Evolutionary conservation across 805 yeast genomes (phyloP).

Genomic region (Yarrowia divulgata): DNA sequence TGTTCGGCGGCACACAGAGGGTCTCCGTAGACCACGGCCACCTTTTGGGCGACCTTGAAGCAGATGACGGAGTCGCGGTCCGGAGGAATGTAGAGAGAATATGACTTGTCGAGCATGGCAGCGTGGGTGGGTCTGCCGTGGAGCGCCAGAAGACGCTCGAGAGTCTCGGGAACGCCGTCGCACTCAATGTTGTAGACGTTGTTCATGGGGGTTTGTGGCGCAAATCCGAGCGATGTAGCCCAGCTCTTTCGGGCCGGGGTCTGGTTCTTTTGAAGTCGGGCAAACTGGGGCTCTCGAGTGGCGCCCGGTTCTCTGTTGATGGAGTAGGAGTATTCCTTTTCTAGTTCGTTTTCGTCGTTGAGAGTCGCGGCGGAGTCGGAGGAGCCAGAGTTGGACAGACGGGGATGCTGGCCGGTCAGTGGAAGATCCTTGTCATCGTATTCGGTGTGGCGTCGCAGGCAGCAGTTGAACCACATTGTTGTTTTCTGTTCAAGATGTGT

Average conservation of each 20-base stretch:
- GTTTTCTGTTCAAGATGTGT: neutral
- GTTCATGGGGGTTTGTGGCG: constrained; percentile 26
- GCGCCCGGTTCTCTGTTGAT: constrained; percentile 34
- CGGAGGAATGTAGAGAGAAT: constrained; percentile 16
- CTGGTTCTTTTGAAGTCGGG: constrained; percentile 34
- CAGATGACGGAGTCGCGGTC: constrained; percentile 29
- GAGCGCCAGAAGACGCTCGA: constrained; percentile 22
- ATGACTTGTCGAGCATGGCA: constrained; percentile 38
- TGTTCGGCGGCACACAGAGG: constrained; percentile 31
- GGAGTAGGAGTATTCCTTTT: constrained; percentile 33
- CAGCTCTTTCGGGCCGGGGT: constrained; percentile 13
- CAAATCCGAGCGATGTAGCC: constrained; percentile 28
- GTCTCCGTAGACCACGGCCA: constrained; percentile 34
- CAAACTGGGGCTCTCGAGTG: constrained; percentile 34
- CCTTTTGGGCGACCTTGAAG: constrained; percentile 32
- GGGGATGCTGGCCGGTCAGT: constrained; percentile 20
- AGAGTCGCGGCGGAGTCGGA: constrained; percentile 35
- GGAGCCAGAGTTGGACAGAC: constrained; percentile 31
- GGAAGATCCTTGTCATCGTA: constrained; percentile 32
- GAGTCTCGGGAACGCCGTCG: constrained; percentile 31
- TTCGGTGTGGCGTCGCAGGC: constrained; percentile 36
- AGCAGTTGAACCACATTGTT: constrained; percentile 36
- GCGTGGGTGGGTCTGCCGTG: constrained; percentile 39
- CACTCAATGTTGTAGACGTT: constrained; percentile 35
- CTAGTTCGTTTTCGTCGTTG: constrained; percentile 27